phyloP scores from a whole-genome alignment of 129 eudicot species.

The Solidago caesia region DNA sequence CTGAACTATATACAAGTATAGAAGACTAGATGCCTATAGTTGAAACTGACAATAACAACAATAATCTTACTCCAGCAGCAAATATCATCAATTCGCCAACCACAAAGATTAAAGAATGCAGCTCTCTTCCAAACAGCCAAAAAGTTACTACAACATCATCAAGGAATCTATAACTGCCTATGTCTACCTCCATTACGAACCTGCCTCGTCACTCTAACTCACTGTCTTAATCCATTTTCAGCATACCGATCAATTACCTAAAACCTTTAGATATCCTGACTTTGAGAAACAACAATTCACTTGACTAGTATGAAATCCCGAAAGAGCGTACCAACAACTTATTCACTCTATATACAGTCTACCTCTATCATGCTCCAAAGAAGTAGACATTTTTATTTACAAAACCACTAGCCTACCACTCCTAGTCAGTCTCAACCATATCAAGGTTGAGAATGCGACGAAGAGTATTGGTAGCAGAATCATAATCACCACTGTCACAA shows the following conservation, averaged over 20 bases:
- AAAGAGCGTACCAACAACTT: not conserved
- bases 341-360: slow-evolving; percentile 35
- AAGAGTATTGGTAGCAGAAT: slow-evolving; percentile 60
- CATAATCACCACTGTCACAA: slow-evolving; percentile 36
- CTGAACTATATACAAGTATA: slow-evolving; percentile 8
- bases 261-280: not conserved
- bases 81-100: slow-evolving; percentile 3
- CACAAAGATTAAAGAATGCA: not conserved
- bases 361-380: slow-evolving; percentile 14
- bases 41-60: slow-evolving; percentile 3
- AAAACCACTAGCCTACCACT: slow-evolving; percentile 17
- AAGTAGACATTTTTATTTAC: slow-evolving; percentile 44
- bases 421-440: slow-evolving; percentile 44
- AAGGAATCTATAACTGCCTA: slow-evolving; percentile 27
- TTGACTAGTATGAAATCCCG: not conserved
- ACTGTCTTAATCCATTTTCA: not conserved
- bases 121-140: slow-evolving; percentile 25
- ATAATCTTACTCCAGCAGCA: slow-evolving; percentile 4
- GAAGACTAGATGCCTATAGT: not conserved
- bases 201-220: too few species aligned
- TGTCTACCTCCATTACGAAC: not conserved
- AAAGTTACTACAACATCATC: not conserved
- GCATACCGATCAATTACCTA: not conserved
- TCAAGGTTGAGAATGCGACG: slow-evolving; percentile 83
- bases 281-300: not conserved